phyloP scores from a whole-genome alignment of 768 basidiomycete genomes.

The Roridomyces roridus region DNA sequence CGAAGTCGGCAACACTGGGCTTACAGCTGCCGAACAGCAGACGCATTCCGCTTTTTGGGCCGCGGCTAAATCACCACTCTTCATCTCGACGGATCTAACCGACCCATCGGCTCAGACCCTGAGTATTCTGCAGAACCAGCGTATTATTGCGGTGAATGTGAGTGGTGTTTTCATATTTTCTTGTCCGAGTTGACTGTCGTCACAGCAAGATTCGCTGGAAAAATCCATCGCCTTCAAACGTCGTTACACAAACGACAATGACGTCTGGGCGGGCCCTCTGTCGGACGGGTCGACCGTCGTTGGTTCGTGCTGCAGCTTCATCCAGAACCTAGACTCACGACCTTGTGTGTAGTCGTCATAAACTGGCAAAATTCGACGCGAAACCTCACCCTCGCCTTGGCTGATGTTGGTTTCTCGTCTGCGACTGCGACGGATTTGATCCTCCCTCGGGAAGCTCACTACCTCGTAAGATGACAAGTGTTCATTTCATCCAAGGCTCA shows the following conservation, averaged over 20 bases:
- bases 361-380: slow-evolving; percentile 49
- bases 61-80: slow-evolving; percentile 54
- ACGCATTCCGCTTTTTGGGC: slow-evolving; percentile 62
- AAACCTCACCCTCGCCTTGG: slow-evolving; percentile 46
- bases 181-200: background rate
- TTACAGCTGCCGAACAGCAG: slow-evolving; percentile 49
- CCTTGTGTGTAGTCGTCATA: slow-evolving; percentile 49
- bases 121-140: slow-evolving; percentile 45
- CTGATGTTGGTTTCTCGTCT: slow-evolving; percentile 49
- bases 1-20: slow-evolving; percentile 54
- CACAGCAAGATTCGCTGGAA: slow-evolving; percentile 56
- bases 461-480: slow-evolving; percentile 48
- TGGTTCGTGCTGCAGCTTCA: slow-evolving; percentile 34
- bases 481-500: too few species aligned
- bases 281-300: slow-evolving; percentile 54
- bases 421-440: slow-evolving; percentile 48
- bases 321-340: too few species aligned
- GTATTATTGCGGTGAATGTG: slow-evolving; percentile 52
- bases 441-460: slow-evolving; percentile 41
- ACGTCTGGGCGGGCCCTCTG: slow-evolving; percentile 56
- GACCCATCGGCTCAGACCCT: slow-evolving; percentile 39
- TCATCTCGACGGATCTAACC: slow-evolving; percentile 51
- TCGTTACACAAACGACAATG: slow-evolving; percentile 55
- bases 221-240: slow-evolving; percentile 51
- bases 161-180: slow-evolving; percentile 10